These are phyloP conservation scores for Tieghemostelium lacteum DNA, from an alignment of 78 protist species.

Conservation along the genomic window DNA sequence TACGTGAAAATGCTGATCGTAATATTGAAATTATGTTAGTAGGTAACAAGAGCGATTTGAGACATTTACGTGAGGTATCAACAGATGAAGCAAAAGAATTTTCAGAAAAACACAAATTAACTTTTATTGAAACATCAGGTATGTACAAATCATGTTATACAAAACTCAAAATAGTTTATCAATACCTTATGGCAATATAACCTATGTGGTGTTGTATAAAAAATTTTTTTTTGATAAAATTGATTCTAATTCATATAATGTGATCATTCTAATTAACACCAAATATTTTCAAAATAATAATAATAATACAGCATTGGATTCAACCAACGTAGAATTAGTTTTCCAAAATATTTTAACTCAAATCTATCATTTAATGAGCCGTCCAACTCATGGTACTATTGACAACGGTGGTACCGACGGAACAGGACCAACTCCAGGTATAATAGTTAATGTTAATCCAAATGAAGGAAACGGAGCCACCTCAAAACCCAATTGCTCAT, in stretches of 20 bases:
- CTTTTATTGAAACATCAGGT: conserved; percentile 86
- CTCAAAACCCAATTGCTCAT: background rate
- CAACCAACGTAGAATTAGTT: conserved; percentile 82
- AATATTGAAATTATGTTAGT: conserved; percentile 98
- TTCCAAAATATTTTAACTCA: conserved; percentile 81
- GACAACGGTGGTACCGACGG: conserved; percentile 1
- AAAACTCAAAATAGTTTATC: background rate
- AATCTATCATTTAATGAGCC: conserved; percentile 68
- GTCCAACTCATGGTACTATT: conserved; percentile 34
- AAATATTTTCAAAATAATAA: background rate
- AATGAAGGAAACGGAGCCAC: background rate
- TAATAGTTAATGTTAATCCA: background rate
- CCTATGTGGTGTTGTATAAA: no score
- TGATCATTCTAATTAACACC: no score
- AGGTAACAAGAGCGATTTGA: conserved; percentile 96
- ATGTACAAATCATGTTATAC: background rate
- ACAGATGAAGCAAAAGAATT: conserved; percentile 86
- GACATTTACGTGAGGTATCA: conserved; percentile 84
- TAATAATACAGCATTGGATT: conserved; percentile 60
- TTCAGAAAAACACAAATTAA: conserved; percentile 77
- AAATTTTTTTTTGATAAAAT: no score
- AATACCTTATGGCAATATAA: no score
- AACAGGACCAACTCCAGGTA: conserved; percentile 11
- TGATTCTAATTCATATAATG: no score
- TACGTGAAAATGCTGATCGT: conserved; percentile 94